A percentile compares a stretch with the other conserved stretches of the same genome.
These are phyloP conservation scores for Gilbertella persicaria DNA, from an alignment of 371 early-diverging fungal species.

Conservation along the genomic window DNA sequence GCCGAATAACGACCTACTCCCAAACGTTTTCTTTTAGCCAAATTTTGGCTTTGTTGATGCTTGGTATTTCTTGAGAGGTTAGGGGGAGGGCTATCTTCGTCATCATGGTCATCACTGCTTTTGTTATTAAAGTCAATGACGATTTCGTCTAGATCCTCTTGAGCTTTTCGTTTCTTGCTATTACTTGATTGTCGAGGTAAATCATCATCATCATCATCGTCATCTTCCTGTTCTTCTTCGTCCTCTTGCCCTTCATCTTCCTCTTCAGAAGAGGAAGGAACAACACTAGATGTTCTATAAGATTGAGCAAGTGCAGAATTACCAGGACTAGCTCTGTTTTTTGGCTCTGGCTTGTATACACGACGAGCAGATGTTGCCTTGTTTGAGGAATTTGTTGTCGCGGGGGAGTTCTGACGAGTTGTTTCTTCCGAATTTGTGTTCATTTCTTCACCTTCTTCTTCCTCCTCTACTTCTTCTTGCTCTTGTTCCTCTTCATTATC, in stretches of 20 bases:
- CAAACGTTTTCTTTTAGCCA: conserved; percentile 15
- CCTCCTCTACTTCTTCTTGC: not conserved
- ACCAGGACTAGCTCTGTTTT: not conserved
- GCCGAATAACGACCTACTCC: too few relatives aligned
- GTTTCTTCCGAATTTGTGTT: too few relatives aligned
- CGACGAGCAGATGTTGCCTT: not conserved
- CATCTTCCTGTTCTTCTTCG: conserved; percentile 4
- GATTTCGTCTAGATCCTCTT: conserved; percentile 5
- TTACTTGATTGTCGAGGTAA: not conserved
- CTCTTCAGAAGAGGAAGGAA: conserved; percentile 15
- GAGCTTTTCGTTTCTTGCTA: not conserved
- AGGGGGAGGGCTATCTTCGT: conserved; percentile 1
- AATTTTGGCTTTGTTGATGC: not conserved
- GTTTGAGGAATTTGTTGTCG: not conserved
- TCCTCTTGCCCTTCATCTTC: conserved; percentile 7
- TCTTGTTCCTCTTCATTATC: conserved; percentile 26
- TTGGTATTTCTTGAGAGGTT: not conserved
- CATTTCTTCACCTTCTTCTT: not conserved
- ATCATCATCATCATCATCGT: conserved; percentile 5
- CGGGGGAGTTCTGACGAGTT: too few relatives aligned
- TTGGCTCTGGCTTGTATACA: not conserved
- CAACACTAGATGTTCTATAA: conserved; percentile 15
- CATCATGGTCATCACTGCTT: conserved; percentile 4
- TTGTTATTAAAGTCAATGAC: conserved; percentile 2
- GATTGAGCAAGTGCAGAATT: not conserved